Conservation (phyloP, 345 rosid species). For the Gossypium sturtianum region DNA sequence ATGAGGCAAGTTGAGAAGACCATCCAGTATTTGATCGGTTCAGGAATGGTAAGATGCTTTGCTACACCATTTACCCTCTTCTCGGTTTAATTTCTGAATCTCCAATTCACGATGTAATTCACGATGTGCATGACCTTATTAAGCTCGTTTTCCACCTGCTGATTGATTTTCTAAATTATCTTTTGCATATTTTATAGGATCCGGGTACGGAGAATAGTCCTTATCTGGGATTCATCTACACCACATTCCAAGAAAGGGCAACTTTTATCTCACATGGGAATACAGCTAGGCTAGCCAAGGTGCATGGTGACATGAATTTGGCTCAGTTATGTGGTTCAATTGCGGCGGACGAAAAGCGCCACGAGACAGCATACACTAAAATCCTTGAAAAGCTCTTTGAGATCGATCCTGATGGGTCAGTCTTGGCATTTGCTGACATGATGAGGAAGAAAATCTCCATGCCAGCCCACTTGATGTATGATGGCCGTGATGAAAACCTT, state of each 20-base stretch:
- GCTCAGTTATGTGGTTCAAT: slow-evolving; percentile 71
- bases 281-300: slow-evolving; percentile 85
- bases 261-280: slow-evolving; percentile 93
- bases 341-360: not conserved
- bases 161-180: not conserved
- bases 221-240: slow-evolving; percentile 84
- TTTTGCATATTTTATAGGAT: slow-evolving; percentile 42
- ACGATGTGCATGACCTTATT: not conserved
- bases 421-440: slow-evolving; percentile 12
- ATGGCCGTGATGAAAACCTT: not conserved
- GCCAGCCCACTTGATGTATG: slow-evolving; percentile 7
- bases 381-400: slow-evolving; percentile 4
- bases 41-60: slow-evolving; percentile 53
- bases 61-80: not conserved
- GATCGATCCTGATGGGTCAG: not conserved
- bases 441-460: slow-evolving; percentile 15
- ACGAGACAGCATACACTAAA: not conserved
- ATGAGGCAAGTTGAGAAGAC: slow-evolving; percentile 61
- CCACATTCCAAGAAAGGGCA: slow-evolving; percentile 96
- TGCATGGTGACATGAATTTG: slow-evolving; percentile 66
- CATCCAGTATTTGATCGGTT: slow-evolving; percentile 57
- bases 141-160: not conserved
- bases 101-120: not conserved
- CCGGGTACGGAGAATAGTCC: slow-evolving; percentile 80
- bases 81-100: not conserved